Evolutionary conservation across 2,329 filamentous ascomycete species (phyloP).

Genomic region (Aschersonia sp.): DNA sequence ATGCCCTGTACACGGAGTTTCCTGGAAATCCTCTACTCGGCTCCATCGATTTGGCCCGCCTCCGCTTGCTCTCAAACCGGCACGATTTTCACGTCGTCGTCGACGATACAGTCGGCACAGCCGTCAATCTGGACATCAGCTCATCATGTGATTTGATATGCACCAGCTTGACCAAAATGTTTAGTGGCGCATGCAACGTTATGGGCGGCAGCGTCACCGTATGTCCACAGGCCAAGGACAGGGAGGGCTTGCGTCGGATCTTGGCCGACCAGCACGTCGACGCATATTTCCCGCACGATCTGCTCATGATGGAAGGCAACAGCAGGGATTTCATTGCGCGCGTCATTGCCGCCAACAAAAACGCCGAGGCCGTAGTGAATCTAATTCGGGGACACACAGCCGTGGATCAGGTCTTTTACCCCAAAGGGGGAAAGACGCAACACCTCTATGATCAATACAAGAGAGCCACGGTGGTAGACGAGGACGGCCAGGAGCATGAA

Average conservation of each 20-base stretch:
- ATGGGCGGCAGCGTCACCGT: slow-evolving; percentile 32
- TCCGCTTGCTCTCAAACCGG: slow-evolving; percentile 15
- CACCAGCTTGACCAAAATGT: slow-evolving; percentile 39
- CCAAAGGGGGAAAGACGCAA: slow-evolving; percentile 20
- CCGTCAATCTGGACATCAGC: slow-evolving; percentile 30
- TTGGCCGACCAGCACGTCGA: slow-evolving; percentile 9
- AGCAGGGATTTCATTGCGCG: slow-evolving; percentile 20
- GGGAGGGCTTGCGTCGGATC: slow-evolving; percentile 13
- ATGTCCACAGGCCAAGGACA: slow-evolving; percentile 24
- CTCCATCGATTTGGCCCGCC: slow-evolving; percentile 13
- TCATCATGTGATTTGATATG: slow-evolving; percentile 31
- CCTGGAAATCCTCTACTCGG: slow-evolving; percentile 17
- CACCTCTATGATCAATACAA: slow-evolving; percentile 14
- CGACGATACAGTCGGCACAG: slow-evolving; percentile 30
- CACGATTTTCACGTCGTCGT: slow-evolving; percentile 25
- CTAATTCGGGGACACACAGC: slow-evolving; percentile 10
- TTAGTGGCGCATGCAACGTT: slow-evolving; percentile 38
- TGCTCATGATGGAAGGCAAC: slow-evolving; percentile 21
- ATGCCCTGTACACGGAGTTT: slow-evolving; percentile 32
- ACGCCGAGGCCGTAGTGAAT: slow-evolving; percentile 12
- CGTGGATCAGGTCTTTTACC: slow-evolving; percentile 23
- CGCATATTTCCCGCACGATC: slow-evolving; percentile 12
- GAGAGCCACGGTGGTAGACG: slow-evolving; percentile 7
- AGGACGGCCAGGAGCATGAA: slow-evolving; percentile 4
- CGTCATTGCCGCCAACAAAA: slow-evolving; percentile 14